phyloP scores from a whole-genome alignment of 352 stramenopile genomes.

The Halophytophthora polymorphica region DNA sequence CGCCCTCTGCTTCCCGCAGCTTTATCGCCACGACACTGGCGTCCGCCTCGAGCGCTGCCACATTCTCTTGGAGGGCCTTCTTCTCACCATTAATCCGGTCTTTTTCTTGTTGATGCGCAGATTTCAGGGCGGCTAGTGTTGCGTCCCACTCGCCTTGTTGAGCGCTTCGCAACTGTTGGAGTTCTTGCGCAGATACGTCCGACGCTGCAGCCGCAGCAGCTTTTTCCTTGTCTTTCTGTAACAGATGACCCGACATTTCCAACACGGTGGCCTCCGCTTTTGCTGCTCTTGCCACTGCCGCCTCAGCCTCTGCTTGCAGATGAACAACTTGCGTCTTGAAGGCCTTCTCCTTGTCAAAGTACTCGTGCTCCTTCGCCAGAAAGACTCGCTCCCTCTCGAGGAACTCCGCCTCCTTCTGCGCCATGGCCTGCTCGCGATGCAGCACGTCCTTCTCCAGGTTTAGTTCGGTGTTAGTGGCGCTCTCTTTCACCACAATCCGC shows the following conservation, averaged over 20 bases:
- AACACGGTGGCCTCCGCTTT: slow-evolving; percentile 26
- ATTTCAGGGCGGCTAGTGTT: slow-evolving; percentile 10
- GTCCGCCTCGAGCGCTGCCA: slow-evolving; percentile 13
- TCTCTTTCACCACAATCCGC: slow-evolving; percentile 43
- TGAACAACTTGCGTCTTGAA: slow-evolving; percentile 22
- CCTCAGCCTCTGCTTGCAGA: slow-evolving; percentile 27
- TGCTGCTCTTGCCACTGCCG: slow-evolving; percentile 10
- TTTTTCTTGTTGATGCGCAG: slow-evolving; percentile 17
- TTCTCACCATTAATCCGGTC: slow-evolving; percentile 13
- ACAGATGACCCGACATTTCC: slow-evolving; percentile 24
- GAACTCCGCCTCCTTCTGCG: slow-evolving; percentile 27
- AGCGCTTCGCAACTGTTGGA: slow-evolving; percentile 10
- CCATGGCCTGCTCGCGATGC: slow-evolving; percentile 32
- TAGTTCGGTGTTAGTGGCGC: slow-evolving; percentile 56
- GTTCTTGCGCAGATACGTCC: slow-evolving; percentile 1
- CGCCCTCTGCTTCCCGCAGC: slow-evolving; percentile 16
- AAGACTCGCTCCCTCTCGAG: slow-evolving; percentile 35
- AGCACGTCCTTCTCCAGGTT: slow-evolving; percentile 51
- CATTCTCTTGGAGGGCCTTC: slow-evolving; percentile 11
- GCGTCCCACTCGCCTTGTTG: slow-evolving; percentile 16
- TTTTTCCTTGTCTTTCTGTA: slow-evolving; percentile 30
- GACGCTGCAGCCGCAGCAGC: slow-evolving; percentile 5
- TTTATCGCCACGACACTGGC: background rate
- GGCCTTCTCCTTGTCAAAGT: slow-evolving; percentile 30
- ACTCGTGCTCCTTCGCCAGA: slow-evolving; percentile 32